These are phyloP conservation scores for Tuber brumale DNA, from an alignment of 495 filamentous ascomycete genomes.

Conservation along the genomic window DNA sequence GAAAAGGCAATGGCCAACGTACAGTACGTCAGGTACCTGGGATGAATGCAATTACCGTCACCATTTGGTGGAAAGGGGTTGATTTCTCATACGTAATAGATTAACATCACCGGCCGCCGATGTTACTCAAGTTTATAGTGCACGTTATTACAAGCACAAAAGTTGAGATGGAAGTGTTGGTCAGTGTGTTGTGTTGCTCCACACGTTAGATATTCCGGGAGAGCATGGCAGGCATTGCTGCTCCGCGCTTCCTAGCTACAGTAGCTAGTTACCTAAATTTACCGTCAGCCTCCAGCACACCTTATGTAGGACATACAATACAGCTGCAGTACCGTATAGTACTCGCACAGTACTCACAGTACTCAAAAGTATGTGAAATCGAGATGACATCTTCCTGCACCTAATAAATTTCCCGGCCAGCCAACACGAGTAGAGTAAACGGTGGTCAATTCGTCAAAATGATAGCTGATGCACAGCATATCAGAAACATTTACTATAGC, in stretches of 20 bases:
- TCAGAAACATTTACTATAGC: not conserved
- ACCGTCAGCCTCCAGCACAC: not conserved
- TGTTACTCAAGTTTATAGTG: not conserved
- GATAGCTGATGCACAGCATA: not conserved
- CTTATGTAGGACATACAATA: not conserved
- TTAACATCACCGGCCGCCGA: not conserved
- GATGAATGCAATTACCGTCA: not conserved
- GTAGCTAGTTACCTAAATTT: not conserved
- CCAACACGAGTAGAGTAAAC: not conserved
- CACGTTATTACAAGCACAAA: not conserved
- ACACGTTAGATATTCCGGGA: not conserved
- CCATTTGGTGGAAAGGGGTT: not conserved
- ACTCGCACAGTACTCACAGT: too few relatives aligned
- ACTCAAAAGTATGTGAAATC: not conserved
- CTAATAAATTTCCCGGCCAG: not conserved
- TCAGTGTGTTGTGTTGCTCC: not conserved
- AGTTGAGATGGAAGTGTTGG: not conserved
- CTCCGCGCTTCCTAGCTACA: not conserved
- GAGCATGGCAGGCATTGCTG: not conserved
- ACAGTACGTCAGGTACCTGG: not conserved
- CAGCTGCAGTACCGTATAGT: too few relatives aligned
- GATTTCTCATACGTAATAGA: slow-evolving; percentile 3
- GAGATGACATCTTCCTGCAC: not conserved
- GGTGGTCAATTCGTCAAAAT: not conserved
- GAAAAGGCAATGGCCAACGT: not conserved